Conservation (phyloP, 2,329 filamentous ascomycete species). For the Epichloe coenophiala region DNA sequence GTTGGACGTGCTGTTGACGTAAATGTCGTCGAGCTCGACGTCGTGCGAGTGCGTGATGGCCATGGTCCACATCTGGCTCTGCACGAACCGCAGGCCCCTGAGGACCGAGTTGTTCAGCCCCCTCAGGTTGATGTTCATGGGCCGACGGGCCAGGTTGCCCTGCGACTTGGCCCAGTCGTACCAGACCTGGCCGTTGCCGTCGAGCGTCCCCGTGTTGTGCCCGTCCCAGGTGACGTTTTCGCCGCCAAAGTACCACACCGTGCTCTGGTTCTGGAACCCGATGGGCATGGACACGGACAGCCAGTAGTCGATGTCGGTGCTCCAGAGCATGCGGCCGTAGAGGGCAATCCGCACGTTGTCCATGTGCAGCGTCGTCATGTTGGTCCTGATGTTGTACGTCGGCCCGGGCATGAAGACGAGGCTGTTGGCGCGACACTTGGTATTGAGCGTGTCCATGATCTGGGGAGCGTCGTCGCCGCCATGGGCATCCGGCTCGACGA, state of each 20-base stretch:
- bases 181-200: constrained; percentile 48
- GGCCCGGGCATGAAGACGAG: constrained; percentile 20
- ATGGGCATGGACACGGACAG: constrained; percentile 34
- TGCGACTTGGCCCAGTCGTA: constrained; percentile 34
- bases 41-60: constrained; percentile 34
- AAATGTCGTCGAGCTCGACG: constrained; percentile 35
- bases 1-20: constrained; percentile 34
- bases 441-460: constrained; percentile 19
- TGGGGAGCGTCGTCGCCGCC: constrained; percentile 19
- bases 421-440: constrained; percentile 15
- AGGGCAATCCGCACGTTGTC: constrained; percentile 30
- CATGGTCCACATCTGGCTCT: constrained; percentile 49
- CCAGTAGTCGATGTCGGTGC: constrained; percentile 36
- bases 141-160: constrained; percentile 34
- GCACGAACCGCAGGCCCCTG: constrained; percentile 34
- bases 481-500: constrained; percentile 13
- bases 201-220: constrained; percentile 36
- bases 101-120: constrained; percentile 34
- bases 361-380: constrained; percentile 21
- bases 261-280: constrained; percentile 41
- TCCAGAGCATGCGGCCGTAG: constrained; percentile 25
- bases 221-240: constrained; percentile 35
- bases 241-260: constrained; percentile 41
- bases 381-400: constrained; percentile 20
- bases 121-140: constrained; percentile 34